These are phyloP conservation scores for Lentinula edodes DNA, from an alignment of 768 basidiomycete genomes.

Conservation along the genomic window DNA sequence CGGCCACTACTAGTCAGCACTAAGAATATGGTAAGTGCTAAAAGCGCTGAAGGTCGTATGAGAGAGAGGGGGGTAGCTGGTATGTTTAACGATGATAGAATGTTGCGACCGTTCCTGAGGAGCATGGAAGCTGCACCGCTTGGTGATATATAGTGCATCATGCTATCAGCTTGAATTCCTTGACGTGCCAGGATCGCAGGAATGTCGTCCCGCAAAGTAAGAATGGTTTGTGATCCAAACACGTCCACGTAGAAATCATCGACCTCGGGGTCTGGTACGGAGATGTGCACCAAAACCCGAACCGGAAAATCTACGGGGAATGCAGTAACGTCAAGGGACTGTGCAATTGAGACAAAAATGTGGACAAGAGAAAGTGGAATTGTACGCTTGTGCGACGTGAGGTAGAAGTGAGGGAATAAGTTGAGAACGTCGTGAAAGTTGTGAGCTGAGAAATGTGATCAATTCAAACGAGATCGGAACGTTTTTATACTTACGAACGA, in stretches of 20 bases:
- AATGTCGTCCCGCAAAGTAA: conserved; percentile 30
- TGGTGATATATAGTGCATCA: conserved; percentile 20
- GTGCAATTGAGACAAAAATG: conserved; percentile 49
- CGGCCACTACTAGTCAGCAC: conserved; percentile 27
- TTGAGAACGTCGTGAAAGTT: conserved; percentile 40
- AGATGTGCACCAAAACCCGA: conserved; percentile 49
- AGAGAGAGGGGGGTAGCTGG: not conserved
- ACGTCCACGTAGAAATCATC: conserved; percentile 43
- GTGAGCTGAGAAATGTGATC: conserved; percentile 18
- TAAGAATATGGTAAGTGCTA: conserved; percentile 30
- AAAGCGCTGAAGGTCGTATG: conserved; percentile 25
- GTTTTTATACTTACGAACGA: conserved; percentile 27
- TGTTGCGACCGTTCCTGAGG: conserved; percentile 19
- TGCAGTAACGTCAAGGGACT: conserved; percentile 45
- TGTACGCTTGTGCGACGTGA: conserved; percentile 40
- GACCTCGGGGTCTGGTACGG: conserved; percentile 23
- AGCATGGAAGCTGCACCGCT: conserved; percentile 29
- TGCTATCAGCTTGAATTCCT: conserved; percentile 16
- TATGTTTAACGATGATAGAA: conserved; percentile 14
- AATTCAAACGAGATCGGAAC: not conserved
- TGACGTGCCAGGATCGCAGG: conserved; percentile 22
- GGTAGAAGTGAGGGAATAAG: conserved; percentile 56
- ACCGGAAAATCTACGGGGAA: conserved; percentile 52
- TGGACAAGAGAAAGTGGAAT: conserved; percentile 59
- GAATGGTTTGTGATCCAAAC: conserved; percentile 28